phyloP scores from a whole-genome alignment of 2,329 filamentous ascomycete genomes.

The Scolecobasidium constrictum region DNA sequence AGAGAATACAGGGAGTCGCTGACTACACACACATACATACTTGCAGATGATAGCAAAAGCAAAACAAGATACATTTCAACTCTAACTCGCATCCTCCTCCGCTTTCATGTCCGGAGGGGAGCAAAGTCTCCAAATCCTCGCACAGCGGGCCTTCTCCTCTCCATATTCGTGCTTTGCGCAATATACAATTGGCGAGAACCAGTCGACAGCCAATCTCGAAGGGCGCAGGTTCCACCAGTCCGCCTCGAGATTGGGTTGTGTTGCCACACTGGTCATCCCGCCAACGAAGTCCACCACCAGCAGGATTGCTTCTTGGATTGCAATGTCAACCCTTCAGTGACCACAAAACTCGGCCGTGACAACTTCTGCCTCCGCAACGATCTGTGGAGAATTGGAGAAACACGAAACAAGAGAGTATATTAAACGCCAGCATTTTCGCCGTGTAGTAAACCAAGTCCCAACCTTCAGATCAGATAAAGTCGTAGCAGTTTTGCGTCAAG shows the following conservation, averaged over 20 bases:
- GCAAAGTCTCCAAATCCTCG: no score
- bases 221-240: slow-evolving; percentile 10
- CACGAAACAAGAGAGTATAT: no score
- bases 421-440: no score
- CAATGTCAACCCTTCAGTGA: background rate
- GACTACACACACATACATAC: background rate
- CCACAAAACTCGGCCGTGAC: background rate
- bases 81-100: background rate
- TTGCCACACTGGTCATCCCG: background rate
- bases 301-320: background rate
- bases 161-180: no score
- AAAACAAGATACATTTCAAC: background rate
- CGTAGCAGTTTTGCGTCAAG: slow-evolving; percentile 8
- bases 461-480: slow-evolving; percentile 7
- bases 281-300: background rate
- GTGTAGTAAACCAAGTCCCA: no score
- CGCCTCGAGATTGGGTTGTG: slow-evolving; percentile 2
- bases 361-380: no score
- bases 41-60: background rate
- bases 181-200: no score
- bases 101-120: background rate
- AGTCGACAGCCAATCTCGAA: no score
- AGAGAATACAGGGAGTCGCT: background rate
- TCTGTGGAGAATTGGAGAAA: no score
- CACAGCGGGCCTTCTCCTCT: no score